A percentile compares a stretch with the other conserved stretches of the same genome.
Evolutionary conservation across 1,139 yeast genomes (phyloP).

Genomic region (Candida sp.): DNA sequence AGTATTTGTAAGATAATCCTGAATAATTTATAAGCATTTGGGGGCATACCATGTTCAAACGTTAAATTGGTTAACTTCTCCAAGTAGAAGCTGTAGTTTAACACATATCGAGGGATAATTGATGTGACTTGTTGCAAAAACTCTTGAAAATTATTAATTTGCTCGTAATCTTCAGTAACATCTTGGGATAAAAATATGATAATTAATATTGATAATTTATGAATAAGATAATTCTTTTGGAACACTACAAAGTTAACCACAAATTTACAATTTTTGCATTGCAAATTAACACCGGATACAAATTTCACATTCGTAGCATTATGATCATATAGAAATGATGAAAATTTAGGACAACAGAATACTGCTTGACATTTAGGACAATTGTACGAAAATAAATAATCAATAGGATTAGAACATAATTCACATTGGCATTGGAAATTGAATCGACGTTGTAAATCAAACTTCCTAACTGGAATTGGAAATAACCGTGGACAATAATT

Average conservation of each 20-base stretch:
- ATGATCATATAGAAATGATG: neutral
- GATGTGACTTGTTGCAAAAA: neutral
- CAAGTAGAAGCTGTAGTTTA: neutral
- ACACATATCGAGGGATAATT: neutral
- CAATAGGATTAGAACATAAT: constrained; percentile 1
- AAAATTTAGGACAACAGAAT: constrained; percentile 1
- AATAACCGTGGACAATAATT: neutral
- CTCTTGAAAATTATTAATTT: neutral
- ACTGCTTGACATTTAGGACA: constrained; percentile 1
- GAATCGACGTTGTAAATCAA: neutral
- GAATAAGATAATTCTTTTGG: neutral
- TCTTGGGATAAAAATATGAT: neutral
- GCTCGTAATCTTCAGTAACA: neutral
- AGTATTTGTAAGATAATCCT: neutral
- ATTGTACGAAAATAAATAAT: constrained; percentile 4
- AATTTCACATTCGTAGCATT: neutral
- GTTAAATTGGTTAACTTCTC: neutral
- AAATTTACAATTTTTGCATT: neutral
- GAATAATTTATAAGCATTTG: neutral
- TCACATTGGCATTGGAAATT: neutral
- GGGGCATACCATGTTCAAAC: neutral
- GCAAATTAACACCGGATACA: neutral
- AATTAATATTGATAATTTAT: constrained; percentile 1
- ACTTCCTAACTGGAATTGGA: neutral
- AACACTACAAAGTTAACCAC: neutral